Evolutionary conservation across 768 basidiomycete species (phyloP).

Genomic region (Boletus reticuloceps): DNA sequence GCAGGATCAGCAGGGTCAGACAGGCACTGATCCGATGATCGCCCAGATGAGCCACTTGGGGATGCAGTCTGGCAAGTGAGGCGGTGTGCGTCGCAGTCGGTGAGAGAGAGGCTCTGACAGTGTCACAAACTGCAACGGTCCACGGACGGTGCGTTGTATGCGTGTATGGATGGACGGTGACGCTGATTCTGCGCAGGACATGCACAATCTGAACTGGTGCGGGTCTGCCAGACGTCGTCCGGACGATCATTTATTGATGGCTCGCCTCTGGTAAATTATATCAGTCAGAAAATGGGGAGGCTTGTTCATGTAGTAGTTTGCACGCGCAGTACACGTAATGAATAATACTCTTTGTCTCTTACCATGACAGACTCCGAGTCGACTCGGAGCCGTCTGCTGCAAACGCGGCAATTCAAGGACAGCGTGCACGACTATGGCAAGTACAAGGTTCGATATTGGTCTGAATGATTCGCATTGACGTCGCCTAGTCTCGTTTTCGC

Average conservation of each 20-base stretch:
- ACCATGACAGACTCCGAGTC: slow-evolving; percentile 2
- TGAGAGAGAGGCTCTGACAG: neutral
- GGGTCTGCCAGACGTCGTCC: slow-evolving; percentile 2
- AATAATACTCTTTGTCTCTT: neutral
- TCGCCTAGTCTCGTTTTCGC: slow-evolving; percentile 27
- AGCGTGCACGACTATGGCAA: slow-evolving; percentile 42
- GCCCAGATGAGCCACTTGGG: slow-evolving; percentile 17
- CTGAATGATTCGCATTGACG: neutral
- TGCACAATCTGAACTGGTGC: slow-evolving; percentile 3
- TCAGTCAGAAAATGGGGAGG: neutral
- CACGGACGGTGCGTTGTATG: slow-evolving; percentile 9
- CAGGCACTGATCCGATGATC: slow-evolving; percentile 17
- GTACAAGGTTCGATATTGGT: slow-evolving; percentile 1
- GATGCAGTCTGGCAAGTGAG: slow-evolving; percentile 17
- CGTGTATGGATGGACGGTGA: neutral
- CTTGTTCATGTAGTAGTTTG: neutral
- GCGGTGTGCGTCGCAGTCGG: neutral
- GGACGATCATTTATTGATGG: slow-evolving; percentile 3
- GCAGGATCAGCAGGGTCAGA: slow-evolving; percentile 21
- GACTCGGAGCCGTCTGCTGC: slow-evolving; percentile 3
- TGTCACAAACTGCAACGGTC: neutral
- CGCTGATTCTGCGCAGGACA: slow-evolving; percentile 9
- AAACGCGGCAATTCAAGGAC: slow-evolving; percentile 35
- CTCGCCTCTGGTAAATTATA: slow-evolving; percentile 17
- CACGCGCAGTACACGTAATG: slow-evolving; percentile 12